Evolutionary conservation across 2,329 filamentous ascomycete genomes (phyloP), one percentile per base, ranked within the genome.

Genomic region (Akanthomyces muscarius): DNA sequence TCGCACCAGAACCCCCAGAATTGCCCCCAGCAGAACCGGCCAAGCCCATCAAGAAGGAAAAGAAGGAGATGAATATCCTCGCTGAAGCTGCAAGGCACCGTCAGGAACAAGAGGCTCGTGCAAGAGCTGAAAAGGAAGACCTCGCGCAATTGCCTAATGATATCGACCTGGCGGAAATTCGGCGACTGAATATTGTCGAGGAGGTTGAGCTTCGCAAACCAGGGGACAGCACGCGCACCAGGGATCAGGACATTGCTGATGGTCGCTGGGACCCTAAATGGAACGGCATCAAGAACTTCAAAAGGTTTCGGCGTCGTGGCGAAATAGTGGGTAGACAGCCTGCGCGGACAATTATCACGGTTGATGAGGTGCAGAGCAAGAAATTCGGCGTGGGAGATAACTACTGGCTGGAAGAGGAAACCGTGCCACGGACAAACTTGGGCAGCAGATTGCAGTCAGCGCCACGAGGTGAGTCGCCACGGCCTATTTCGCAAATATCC

Each of bases 251-350:
- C 23, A 73, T 81, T 51, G 79, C 76, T 1, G 78, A 80, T 50
- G 81, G 82, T 5, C 83, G 91, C 47, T 97, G 94, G 93, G 86
- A 97, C 67, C 87, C 91, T 0, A 83, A 82, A 45, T 99, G 95
- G 95, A 96, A 97, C 72, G 95, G 94, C 0, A 84, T 94, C 50
- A 94, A 92, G 75, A 98, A 99, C 71, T 99, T 97, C 78, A 99
- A 99, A 74, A 90, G 86, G 69, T 99, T 99, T 71, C 81, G 83
- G 25, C 81, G 80, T 61, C 81, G 85, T 60, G 87, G 85, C 28
- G 83, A 83, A 23, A 67, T 67, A 6, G 66, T 70, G 2, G 77
- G 81, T 6, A 73, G 81, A 18, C 73, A 76, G 3, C 73, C 76
- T 1, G 74, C 77, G 33, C 78, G 77, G 61, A 77, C 90, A 41